Evolutionary conservation across 768 basidiomycete genomes (phyloP).

Genomic region (Favolaschia claudopus): DNA sequence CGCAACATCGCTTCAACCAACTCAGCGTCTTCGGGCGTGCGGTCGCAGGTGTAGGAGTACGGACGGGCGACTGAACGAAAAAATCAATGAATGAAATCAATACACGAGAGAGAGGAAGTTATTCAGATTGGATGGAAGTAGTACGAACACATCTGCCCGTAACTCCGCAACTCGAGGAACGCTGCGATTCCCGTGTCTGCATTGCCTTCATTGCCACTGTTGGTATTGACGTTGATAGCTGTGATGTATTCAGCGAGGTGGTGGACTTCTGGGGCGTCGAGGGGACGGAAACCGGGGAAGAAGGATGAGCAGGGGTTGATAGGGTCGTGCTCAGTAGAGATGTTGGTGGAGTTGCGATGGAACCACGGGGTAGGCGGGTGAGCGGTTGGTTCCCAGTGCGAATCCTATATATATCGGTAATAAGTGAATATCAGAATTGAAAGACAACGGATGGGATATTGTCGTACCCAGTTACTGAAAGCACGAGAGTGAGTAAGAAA

Average conservation of each 20-base stretch:
- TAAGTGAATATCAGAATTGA: neutral
- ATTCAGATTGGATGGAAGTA: too few relatives aligned
- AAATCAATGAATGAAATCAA: too few relatives aligned
- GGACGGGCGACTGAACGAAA: conserved; percentile 74
- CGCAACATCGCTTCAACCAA: conserved; percentile 76
- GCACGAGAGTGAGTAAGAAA: neutral
- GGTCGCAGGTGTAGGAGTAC: conserved; percentile 58
- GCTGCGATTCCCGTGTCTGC: conserved; percentile 60
- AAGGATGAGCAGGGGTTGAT: conserved; percentile 74
- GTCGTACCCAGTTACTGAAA: conserved; percentile 68
- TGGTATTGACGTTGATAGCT: conserved; percentile 36
- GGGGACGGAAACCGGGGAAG: conserved; percentile 77
- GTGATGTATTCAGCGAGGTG: conserved; percentile 75
- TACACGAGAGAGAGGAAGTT: too few relatives aligned
- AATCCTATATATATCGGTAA: conserved; percentile 58
- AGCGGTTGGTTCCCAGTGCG: conserved; percentile 66
- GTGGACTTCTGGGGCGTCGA: conserved; percentile 80
- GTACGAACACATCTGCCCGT: conserved; percentile 78
- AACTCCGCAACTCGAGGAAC: conserved; percentile 81
- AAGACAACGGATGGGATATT: neutral
- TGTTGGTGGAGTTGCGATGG: too few relatives aligned
- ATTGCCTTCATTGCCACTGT: conserved; percentile 18
- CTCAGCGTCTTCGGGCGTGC: conserved; percentile 71
- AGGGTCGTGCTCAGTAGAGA: conserved; percentile 24
- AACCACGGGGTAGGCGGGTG: conserved; percentile 16